Percentiles rank a stretch among this genome's conserved stretches.
Evolutionary conservation across 2,329 filamentous ascomycete species (phyloP).

Genomic region (Botrytis aclada): DNA sequence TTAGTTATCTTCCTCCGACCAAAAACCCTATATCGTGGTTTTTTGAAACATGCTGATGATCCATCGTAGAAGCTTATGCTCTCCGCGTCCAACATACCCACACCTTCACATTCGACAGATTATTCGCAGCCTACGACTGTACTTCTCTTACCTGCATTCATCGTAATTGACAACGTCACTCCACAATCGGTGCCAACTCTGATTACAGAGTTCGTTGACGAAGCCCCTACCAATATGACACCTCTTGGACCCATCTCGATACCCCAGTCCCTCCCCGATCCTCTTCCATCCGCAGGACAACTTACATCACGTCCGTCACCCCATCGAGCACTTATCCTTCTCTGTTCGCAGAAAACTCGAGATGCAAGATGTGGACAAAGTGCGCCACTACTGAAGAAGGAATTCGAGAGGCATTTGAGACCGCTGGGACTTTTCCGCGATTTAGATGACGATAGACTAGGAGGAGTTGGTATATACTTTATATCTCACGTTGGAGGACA

Average conservation of each 20-base stretch:
- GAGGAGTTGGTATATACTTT: constrained; percentile 93
- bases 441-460: constrained; percentile 80
- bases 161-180: constrained; percentile 77
- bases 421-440: constrained; percentile 83
- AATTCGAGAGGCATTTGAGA: constrained; percentile 85
- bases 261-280: constrained; percentile 37
- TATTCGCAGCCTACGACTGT: constrained; percentile 72
- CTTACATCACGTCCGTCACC: constrained; percentile 66
- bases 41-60: constrained; percentile 9
- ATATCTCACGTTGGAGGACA: constrained; percentile 95
- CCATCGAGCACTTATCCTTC: constrained; percentile 81
- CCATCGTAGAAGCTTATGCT: constrained; percentile 73
- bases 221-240: constrained; percentile 69
- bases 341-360: constrained; percentile 92
- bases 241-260: constrained; percentile 59
- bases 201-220: constrained; percentile 66
- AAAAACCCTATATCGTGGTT: constrained; percentile 23
- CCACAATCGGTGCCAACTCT: constrained; percentile 70
- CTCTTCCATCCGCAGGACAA: constrained; percentile 38
- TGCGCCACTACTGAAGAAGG: constrained; percentile 81
- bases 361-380: constrained; percentile 94
- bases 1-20: constrained; percentile 42
- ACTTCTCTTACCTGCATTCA: constrained; percentile 81
- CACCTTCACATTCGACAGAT: constrained; percentile 62
- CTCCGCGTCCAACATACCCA: constrained; percentile 86